phyloP scores from a whole-genome alignment of 2,329 filamentous ascomycete genomes.

The Stylonectria norvegica region DNA sequence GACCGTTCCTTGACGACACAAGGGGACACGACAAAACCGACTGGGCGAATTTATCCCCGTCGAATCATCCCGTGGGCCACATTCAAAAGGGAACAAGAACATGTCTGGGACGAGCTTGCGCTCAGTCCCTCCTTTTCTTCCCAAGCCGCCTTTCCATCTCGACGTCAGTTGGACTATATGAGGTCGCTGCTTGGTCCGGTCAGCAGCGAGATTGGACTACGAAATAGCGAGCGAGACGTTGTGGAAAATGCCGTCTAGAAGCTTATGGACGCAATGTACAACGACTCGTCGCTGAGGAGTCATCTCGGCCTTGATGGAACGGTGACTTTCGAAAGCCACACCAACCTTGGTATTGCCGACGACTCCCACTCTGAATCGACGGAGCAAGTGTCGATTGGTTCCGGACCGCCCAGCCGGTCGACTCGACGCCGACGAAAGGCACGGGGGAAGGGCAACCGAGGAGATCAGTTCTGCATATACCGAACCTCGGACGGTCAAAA shows the following conservation, averaged over 20 bases:
- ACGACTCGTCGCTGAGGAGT: constrained; percentile 26
- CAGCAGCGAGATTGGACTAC: constrained; percentile 34
- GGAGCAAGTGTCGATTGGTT: constrained; percentile 21
- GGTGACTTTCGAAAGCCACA: constrained; percentile 37
- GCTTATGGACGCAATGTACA: constrained; percentile 28
- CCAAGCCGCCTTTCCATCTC: constrained; percentile 29
- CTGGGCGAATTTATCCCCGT: constrained; percentile 32
- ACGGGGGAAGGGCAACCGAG: constrained; percentile 28
- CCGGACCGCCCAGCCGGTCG: not conserved
- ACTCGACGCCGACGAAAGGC: constrained; percentile 16
- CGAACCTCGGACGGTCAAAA: constrained; percentile 4
- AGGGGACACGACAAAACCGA: constrained; percentile 32
- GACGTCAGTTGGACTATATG: constrained; percentile 33
- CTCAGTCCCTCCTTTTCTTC: constrained; percentile 26
- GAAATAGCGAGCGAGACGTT: constrained; percentile 31
- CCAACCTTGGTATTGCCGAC: constrained; percentile 28
- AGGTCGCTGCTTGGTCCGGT: constrained; percentile 29
- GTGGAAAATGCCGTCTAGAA: constrained; percentile 36
- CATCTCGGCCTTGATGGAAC: constrained; percentile 31
- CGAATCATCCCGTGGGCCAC: constrained; percentile 36
- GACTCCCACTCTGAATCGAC: constrained; percentile 22
- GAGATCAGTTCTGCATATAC: constrained; percentile 32
- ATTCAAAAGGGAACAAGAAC: constrained; percentile 31
- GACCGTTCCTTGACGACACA: constrained; percentile 31
- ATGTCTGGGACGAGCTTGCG: constrained; percentile 30